These are phyloP conservation scores for Antrodiella citrinella DNA, from an alignment of 768 basidiomycete species.

Conservation along the genomic window DNA sequence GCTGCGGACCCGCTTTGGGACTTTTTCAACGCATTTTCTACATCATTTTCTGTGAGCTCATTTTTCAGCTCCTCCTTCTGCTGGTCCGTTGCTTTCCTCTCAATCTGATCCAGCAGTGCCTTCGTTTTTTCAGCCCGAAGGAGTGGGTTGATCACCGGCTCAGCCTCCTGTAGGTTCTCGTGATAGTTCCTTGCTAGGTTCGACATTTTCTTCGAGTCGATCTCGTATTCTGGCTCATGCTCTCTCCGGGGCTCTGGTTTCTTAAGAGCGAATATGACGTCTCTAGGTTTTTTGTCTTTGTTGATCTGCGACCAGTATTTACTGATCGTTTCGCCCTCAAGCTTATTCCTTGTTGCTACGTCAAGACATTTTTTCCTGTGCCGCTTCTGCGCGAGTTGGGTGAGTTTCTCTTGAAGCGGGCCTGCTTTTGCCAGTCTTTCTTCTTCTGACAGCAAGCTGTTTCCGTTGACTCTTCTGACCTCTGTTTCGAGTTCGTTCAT, in stretches of 20 bases:
- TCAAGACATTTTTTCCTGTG: background rate
- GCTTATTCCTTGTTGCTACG: background rate
- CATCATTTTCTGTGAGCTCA: background rate
- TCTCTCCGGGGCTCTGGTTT: no score
- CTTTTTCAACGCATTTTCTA: background rate
- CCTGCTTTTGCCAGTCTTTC: background rate
- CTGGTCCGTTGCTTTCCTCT: no score
- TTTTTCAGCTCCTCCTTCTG: no score
- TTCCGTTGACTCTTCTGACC: background rate
- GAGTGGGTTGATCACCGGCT: no score
- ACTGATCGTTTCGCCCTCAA: conserved; percentile 4
- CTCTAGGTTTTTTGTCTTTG: conserved; percentile 6
- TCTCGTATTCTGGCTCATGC: conserved; percentile 4
- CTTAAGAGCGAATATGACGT: no score
- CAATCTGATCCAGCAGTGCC: no score
- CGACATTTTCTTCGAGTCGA: no score
- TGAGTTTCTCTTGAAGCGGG: background rate
- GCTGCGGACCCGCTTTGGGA: background rate
- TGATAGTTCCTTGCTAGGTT: no score
- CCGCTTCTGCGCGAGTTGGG: background rate
- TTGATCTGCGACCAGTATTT: conserved; percentile 5
- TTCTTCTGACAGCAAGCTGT: background rate
- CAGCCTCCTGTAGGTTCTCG: no score
- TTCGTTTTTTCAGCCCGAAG: no score
- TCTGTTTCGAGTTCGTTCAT: background rate